Evolutionary conservation across 257 asterid species (phyloP).

Genomic region (Salvia splendens): DNA sequence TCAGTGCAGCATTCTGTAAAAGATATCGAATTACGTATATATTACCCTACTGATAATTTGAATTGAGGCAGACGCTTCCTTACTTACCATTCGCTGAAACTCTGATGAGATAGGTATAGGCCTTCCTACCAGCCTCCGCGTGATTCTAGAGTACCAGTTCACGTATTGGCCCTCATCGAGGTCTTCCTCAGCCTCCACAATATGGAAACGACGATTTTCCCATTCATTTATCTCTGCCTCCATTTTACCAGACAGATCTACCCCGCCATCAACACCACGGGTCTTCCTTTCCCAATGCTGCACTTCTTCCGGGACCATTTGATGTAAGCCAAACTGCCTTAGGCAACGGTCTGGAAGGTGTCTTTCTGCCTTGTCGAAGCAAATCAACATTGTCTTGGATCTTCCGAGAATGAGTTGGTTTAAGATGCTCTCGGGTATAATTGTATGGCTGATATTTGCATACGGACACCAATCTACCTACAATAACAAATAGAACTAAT

Average conservation of each 20-base stretch:
- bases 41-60: not conserved
- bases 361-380: conserved; percentile 95
- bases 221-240: conserved; percentile 86
- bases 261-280: conserved; percentile 97
- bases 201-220: conserved; percentile 69
- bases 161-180: conserved; percentile 78
- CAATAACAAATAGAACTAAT: conserved; percentile 22
- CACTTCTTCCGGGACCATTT: conserved; percentile 77
- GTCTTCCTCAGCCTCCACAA: conserved; percentile 87
- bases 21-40: not conserved
- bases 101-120: conserved; percentile 87
- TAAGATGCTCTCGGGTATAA: conserved; percentile 72
- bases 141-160: conserved; percentile 75
- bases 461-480: conserved; percentile 98
- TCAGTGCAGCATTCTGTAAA: conserved; percentile 66
- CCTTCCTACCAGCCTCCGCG: conserved; percentile 85
- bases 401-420: conserved; percentile 84
- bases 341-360: conserved; percentile 97
- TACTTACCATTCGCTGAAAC: conserved; percentile 91
- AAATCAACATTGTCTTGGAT: conserved; percentile 91
- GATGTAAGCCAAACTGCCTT: conserved; percentile 90
- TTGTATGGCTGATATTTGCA: conserved; percentile 75
- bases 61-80: conserved; percentile 44
- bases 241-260: conserved; percentile 80
- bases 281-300: conserved; percentile 92